These are phyloP conservation scores for Acanthamoeba sp. DNA, from an alignment of 208 protist species.

Conservation along the genomic window DNA sequence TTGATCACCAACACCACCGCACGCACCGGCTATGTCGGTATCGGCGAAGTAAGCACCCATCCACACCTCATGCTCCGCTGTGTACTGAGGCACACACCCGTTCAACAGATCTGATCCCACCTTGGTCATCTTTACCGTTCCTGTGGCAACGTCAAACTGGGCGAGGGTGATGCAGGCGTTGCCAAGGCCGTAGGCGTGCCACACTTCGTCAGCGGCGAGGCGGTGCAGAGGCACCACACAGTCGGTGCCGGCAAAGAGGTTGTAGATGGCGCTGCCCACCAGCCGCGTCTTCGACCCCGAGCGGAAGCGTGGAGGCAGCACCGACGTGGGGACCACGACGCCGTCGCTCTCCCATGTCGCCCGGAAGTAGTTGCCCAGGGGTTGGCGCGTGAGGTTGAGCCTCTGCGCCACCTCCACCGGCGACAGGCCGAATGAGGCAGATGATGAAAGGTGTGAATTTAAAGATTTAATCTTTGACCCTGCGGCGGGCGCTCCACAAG, in stretches of 20 bases:
- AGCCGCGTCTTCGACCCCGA: background rate
- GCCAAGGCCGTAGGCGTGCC: constrained; percentile 34
- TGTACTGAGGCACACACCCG: background rate
- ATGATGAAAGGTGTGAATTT: background rate
- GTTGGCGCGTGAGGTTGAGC: constrained; percentile 10
- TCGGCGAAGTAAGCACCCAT: background rate
- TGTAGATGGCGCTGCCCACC: constrained; percentile 3
- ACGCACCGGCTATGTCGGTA: background rate
- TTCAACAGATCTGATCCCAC: background rate
- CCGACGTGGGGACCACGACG: constrained; percentile 1
- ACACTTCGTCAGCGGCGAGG: background rate
- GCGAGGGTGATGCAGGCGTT: constrained; percentile 17
- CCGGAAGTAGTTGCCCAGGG: constrained; percentile 24
- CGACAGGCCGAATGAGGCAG: background rate
- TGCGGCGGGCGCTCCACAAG: too few relatives aligned
- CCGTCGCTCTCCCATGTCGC: constrained; percentile 22
- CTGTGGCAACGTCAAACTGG: background rate
- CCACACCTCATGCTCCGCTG: constrained; percentile 8
- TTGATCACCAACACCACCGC: too few relatives aligned
- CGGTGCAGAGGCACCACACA: background rate
- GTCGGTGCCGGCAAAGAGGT: background rate
- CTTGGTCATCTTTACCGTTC: background rate
- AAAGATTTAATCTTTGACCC: too few relatives aligned
- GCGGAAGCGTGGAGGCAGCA: background rate
- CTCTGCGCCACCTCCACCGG: background rate